phyloP scores from a whole-genome alignment of 163 green algal species.

The Coccomyxa subellipsoidea region DNA sequence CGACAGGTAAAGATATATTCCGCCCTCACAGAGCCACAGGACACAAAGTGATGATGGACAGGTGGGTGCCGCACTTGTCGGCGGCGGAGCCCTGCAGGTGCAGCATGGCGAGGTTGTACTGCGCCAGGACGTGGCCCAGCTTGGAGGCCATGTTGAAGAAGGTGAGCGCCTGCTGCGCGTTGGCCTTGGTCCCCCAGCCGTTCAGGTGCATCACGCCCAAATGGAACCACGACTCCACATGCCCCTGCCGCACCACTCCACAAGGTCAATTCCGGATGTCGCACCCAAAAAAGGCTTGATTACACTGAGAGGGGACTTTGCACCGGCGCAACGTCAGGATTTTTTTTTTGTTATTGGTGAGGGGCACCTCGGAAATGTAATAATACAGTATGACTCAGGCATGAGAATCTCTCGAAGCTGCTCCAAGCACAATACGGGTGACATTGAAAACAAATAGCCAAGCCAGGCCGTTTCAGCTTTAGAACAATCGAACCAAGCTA shows the following conservation, averaged over 20 bases:
- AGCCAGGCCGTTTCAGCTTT: no score
- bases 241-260: constrained; percentile 20
- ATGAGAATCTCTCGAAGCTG: background rate
- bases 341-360: no score
- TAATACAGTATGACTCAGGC: background rate
- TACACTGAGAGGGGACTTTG: no score
- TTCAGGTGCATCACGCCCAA: constrained; percentile 80
- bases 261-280: background rate
- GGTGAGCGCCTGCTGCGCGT: constrained; percentile 38
- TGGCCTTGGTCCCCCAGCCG: constrained; percentile 43
- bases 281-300: no score
- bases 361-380: background rate
- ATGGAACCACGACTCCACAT: constrained; percentile 40
- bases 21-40: no score
- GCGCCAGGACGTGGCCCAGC: constrained; percentile 58
- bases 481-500: no score
- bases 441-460: no score
- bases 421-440: no score
- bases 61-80: constrained; percentile 11
- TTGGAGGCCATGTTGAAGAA: constrained; percentile 44
- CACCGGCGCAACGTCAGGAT: no score
- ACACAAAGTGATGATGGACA: no score
- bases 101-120: constrained; percentile 90
- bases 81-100: constrained; percentile 48
- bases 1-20: no score